These are phyloP conservation scores for Xylaria hypoxylon DNA, from an alignment of 2,329 filamentous ascomycete genomes.

Conservation along the genomic window DNA sequence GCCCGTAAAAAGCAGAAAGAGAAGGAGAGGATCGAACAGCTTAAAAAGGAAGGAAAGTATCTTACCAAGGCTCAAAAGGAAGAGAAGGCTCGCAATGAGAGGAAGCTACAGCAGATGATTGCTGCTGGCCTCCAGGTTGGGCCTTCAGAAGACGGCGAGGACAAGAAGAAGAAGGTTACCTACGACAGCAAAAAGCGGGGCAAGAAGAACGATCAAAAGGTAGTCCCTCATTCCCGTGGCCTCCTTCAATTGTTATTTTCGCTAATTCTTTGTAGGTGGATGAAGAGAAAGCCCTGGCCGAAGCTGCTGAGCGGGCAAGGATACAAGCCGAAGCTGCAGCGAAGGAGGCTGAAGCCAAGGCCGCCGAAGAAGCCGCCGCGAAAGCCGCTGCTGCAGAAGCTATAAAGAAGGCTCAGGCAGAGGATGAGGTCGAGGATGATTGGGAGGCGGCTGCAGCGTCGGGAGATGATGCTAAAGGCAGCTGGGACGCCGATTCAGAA, in stretches of 20 bases:
- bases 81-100: constrained; percentile 81
- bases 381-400: constrained; percentile 66
- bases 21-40: constrained; percentile 85
- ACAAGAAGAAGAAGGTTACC: constrained; percentile 80
- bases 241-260: constrained; percentile 3
- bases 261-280: constrained; percentile 64
- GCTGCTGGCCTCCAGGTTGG: constrained; percentile 80
- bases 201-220: constrained; percentile 67
- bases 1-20: constrained; percentile 86
- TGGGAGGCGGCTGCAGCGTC: constrained; percentile 89
- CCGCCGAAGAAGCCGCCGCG: constrained; percentile 67
- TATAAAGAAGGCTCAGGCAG: constrained; percentile 64
- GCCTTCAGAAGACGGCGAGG: constrained; percentile 64
- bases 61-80: constrained; percentile 88
- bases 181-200: constrained; percentile 83
- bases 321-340: constrained; percentile 74
- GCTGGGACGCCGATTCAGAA: constrained; percentile 90
- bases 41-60: constrained; percentile 89
- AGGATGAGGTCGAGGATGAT: constrained; percentile 79
- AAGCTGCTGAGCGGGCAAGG: constrained; percentile 79
- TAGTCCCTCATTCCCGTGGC: constrained; percentile 41
- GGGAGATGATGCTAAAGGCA: constrained; percentile 85
- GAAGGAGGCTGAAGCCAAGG: constrained; percentile 72
- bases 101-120: constrained; percentile 86
- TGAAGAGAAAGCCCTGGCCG: constrained; percentile 81